Evolutionary conservation across 306 rosid genomes (phyloP).

Genomic region (Aeschynomene evenia): DNA sequence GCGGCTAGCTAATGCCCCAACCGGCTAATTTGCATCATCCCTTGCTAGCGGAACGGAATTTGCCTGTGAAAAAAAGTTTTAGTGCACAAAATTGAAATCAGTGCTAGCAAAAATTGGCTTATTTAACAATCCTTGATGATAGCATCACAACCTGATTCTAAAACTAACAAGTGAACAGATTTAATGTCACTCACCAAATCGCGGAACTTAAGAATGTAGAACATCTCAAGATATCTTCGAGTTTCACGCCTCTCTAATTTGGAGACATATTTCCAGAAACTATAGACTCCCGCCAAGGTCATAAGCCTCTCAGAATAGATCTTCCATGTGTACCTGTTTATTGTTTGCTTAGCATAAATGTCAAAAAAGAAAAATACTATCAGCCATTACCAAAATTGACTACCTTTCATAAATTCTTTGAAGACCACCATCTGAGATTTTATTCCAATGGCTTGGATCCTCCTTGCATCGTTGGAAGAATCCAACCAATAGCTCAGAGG

Average conservation of each 20-base stretch:
- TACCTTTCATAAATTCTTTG: conserved; percentile 83
- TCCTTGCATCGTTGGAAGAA: conserved; percentile 68
- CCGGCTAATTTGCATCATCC: conserved; percentile 47
- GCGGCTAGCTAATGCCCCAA: neutral
- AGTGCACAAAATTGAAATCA: neutral
- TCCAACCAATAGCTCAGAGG: conserved; percentile 50
- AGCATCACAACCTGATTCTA: neutral
- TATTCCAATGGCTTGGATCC: conserved; percentile 69
- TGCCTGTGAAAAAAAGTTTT: conserved; percentile 49
- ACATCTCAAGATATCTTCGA: conserved; percentile 90
- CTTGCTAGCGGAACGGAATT: conserved; percentile 62
- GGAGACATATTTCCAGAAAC: conserved; percentile 95
- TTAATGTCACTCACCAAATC: conserved; percentile 63
- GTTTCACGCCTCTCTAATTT: conserved; percentile 89
- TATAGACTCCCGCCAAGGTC: conserved; percentile 90
- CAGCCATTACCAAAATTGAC: neutral
- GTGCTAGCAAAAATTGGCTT: neutral
- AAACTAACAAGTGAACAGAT: conserved; percentile 1
- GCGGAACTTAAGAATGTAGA: conserved; percentile 91
- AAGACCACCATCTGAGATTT: conserved; percentile 76
- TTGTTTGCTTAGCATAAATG: conserved; percentile 10
- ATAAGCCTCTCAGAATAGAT: conserved; percentile 87
- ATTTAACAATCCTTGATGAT: neutral
- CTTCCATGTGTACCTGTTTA: conserved; percentile 85
- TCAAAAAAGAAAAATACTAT: neutral